Evolutionary conservation across 2,329 filamentous ascomycete genomes (phyloP), one percentile per base, ranked within the genome.

Genomic region (Fusarium virguliforme): DNA sequence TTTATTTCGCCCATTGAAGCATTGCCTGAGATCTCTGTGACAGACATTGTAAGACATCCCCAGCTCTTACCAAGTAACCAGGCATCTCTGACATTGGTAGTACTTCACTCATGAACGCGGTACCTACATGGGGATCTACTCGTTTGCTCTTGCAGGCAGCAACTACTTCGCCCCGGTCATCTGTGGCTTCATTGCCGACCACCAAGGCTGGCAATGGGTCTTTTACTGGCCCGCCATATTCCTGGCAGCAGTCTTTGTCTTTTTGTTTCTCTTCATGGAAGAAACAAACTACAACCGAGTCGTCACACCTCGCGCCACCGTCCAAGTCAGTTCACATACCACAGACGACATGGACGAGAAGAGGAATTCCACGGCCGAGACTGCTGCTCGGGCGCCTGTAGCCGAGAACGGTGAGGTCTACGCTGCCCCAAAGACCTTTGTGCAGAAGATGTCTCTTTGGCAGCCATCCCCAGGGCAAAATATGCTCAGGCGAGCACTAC

Each of bases 261-360:
- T 84, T 35, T 63, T 84, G 0, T 88, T 90, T 73, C 79, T 90
- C 64, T 86, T 90, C 72, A 86, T 89, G 66, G 88, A 90, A 68
- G 88, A 91, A 74, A 88, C 87, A 7, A 84, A 85, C 13, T 90
- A 90, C 69, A 78, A 83, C 46, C 80, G 85, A 13, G 32, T 22
- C 2, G 28, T 43, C 5, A 13, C 8, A 18, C 3, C 61, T 18
- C 28, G 26, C 38, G 6, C 13, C 4, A 3, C 24, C 7, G 7
- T 9, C 9, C 30, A 37, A 24, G 43, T 9, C 30, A 22, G 1
- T 10, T 13, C 48, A 6, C 34, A 43, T 3, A 9, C 12, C 8
- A 24, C 32, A 3, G 48, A 51, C 18, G 18, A 9, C 50, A 55
- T 12, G 10, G 65, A 65, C 4, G 65, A 66, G 26, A 72, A 72